A percentile compares a stretch with the other conserved stretches of the same genome.
Conservation (phyloP, 2,329 filamentous ascomycete species). For the Fusarium sp. region DNA sequence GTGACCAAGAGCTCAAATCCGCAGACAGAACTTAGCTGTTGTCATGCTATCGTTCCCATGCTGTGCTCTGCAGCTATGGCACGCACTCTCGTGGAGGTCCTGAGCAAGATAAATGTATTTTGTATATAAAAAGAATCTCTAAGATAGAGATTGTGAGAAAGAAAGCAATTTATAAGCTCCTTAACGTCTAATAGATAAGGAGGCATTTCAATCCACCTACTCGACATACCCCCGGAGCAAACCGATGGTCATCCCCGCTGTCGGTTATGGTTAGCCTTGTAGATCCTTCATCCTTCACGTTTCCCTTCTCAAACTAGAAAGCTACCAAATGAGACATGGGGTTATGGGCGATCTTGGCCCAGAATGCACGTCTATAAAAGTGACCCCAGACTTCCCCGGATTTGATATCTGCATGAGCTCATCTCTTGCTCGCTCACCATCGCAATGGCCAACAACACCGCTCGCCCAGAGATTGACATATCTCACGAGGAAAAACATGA, state of each 20-base stretch:
- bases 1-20: too few species aligned
- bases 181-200: too few species aligned
- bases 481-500: conserved; percentile 5
- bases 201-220: too few species aligned
- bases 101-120: too few species aligned
- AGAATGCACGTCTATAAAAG: neutral
- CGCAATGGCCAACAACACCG: neutral
- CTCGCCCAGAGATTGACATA: neutral
- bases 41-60: too few species aligned
- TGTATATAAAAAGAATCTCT: too few species aligned
- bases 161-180: too few species aligned
- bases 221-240: too few species aligned
- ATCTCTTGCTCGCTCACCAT: neutral
- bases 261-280: neutral
- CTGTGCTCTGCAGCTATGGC: too few species aligned
- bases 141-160: fast-evolving
- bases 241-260: neutral
- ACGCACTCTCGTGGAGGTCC: too few species aligned
- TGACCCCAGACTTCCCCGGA: neutral
- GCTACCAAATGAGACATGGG: too few species aligned
- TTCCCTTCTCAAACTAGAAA: neutral
- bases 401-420: neutral
- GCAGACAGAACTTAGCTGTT: too few species aligned
- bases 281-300: neutral
- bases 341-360: neutral